Evolutionary conservation across 2,329 filamentous ascomycete genomes (phyloP), one percentile per base, ranked within the genome.

Genomic region (Colletotrichum agaves): DNA sequence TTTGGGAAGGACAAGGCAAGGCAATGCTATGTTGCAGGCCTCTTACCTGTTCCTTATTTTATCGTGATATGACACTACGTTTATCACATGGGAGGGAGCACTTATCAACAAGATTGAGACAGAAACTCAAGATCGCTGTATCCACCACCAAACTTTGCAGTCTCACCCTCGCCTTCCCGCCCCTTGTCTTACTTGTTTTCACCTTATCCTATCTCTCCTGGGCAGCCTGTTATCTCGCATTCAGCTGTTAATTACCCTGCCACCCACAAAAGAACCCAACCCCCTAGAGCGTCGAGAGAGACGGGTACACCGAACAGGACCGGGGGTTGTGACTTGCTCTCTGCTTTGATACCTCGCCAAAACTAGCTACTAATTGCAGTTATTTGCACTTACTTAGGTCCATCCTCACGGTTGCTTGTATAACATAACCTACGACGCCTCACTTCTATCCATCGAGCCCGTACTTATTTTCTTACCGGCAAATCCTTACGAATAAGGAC

Each of bases 401-500:
- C 37, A 49, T 49, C 15, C 37, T 31, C 47, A 31, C 33, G 47
- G 47, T 52, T 31, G 41, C 19, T 11, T 43, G 13, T 23, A 63
- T 13, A 57, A 19, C 60, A 57, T 44, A 56, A 39, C 4, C 50
- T 17, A 12, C 33, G 33, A 17, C 27, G 17, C 31, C 39, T 39
- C 15, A 55, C n/a, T 31, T 21, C n/a, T 12, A 61, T n/a, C 33
- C 43, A 41, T 31, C 39, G 15, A 31, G 17, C 37, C 10, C 44
- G 5, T 21, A 10, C 13, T 17, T 15, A n/a, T 6, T 21, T 61
- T 19, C 13, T n/a, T 23, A n/a, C 61, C 63, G 55, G 53, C 62
- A 69, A 59, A 58, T 71, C 27, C 31, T 55, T 73, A 77, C 63
- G 71, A 63, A 37, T 61, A 65, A 27, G 27, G 52, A 68, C 59